A percentile compares a stretch with the other conserved stretches of the same genome.
Evolutionary conservation across 2,329 filamentous ascomycete species (phyloP).

Genomic region (Salinomyces thailandicus): DNA sequence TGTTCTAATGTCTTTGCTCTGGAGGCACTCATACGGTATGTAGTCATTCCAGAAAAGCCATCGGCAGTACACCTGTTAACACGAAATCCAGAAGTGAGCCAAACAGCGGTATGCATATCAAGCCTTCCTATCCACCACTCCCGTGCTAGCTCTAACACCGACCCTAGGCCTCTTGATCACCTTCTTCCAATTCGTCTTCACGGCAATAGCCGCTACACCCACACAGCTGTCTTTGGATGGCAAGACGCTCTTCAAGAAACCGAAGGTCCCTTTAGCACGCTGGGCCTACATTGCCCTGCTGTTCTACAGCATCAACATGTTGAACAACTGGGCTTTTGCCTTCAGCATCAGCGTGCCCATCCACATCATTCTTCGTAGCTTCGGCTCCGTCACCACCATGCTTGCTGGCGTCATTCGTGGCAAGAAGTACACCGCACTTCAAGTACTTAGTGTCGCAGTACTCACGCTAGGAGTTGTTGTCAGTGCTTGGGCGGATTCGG

Average conservation of each 20-base stretch:
- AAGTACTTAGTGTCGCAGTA: slow-evolving; percentile 70
- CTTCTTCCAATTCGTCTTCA: slow-evolving; percentile 44
- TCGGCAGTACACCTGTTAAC: not conserved
- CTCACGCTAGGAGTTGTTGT: slow-evolving; percentile 78
- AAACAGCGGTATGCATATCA: slow-evolving; percentile 55
- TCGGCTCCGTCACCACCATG: slow-evolving; percentile 93
- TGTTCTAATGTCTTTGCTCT: slow-evolving; percentile 96
- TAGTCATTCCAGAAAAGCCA: not conserved
- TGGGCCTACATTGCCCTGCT: slow-evolving; percentile 84
- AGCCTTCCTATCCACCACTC: too few relatives aligned
- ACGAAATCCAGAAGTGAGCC: slow-evolving; percentile 57
- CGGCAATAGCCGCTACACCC: slow-evolving; percentile 49
- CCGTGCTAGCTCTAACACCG: not conserved
- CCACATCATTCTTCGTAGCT: slow-evolving; percentile 91
- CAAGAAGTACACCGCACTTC: slow-evolving; percentile 69
- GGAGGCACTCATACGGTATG: slow-evolving; percentile 83
- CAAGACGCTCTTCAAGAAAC: slow-evolving; percentile 63
- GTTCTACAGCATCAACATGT: slow-evolving; percentile 86
- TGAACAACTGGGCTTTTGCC: slow-evolving; percentile 97
- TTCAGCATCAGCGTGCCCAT: slow-evolving; percentile 94
- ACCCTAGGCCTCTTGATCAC: slow-evolving; percentile 52
- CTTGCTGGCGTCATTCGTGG: slow-evolving; percentile 77
- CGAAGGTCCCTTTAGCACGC: slow-evolving; percentile 69
- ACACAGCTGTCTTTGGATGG: slow-evolving; percentile 42
- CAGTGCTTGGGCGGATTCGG: slow-evolving; percentile 81